phyloP scores from a whole-genome alignment of 179 eudicot genomes.

The Pouteria campechiana region DNA sequence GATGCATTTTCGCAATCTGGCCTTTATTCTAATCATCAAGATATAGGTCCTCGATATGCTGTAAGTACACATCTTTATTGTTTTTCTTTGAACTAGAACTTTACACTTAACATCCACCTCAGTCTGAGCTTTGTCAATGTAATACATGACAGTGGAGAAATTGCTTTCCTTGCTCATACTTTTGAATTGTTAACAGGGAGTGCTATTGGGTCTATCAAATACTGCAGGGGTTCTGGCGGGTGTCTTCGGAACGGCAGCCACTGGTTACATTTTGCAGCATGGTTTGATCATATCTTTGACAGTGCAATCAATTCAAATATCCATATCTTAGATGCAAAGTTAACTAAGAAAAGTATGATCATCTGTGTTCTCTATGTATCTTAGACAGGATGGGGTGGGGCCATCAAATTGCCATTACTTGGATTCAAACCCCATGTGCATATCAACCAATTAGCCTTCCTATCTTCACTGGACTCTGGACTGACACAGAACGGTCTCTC shows the following conservation, averaged over 20 bases:
- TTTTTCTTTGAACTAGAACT: background rate
- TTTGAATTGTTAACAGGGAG: constrained; percentile 41
- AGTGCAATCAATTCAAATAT: background rate
- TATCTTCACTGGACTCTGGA: no score
- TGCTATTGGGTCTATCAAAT: constrained; percentile 78
- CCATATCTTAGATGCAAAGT: no score
- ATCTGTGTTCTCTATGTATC: background rate
- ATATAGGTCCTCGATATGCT: constrained; percentile 78
- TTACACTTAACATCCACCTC: background rate
- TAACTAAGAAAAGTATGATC: background rate
- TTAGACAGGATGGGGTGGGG: no score
- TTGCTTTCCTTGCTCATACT: background rate
- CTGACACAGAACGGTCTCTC: no score
- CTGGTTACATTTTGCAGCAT: constrained; percentile 90
- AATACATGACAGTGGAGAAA: no score
- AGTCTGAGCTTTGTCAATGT: background rate
- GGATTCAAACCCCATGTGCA: no score
- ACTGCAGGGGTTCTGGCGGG: constrained; percentile 96
- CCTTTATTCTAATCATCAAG: constrained; percentile 82
- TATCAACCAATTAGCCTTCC: no score
- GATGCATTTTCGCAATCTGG: constrained; percentile 91
- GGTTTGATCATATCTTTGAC: constrained; percentile 29
- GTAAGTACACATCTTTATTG: constrained; percentile 23
- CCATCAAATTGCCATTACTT: no score
- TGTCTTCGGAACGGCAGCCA: constrained; percentile 92